Conservation (phyloP, 148 eudicot genomes). For the Linanthus parryae region DNA sequence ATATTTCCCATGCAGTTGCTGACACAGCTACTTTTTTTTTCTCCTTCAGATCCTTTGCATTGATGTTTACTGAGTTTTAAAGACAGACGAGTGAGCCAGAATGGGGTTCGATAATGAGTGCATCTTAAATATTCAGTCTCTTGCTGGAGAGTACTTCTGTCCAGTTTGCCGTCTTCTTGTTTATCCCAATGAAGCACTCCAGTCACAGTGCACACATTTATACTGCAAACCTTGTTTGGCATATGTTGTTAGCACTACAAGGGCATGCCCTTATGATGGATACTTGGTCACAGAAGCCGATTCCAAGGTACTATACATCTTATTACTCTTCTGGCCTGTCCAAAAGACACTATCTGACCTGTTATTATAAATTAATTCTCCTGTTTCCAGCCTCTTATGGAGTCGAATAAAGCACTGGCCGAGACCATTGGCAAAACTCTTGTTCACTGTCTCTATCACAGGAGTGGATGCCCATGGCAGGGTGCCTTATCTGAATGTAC, state of each 20-base stretch:
- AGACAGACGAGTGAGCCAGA: too few relatives aligned
- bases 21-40: too few relatives aligned
- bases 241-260: constrained; percentile 63
- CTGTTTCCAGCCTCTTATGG: constrained; percentile 64
- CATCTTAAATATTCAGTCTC: constrained; percentile 70
- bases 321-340: not conserved
- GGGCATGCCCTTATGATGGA: constrained; percentile 93
- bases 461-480: constrained; percentile 97
- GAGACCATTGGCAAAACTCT: constrained; percentile 73
- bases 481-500: constrained; percentile 70
- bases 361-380: constrained; percentile 9
- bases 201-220: constrained; percentile 82
- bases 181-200: constrained; percentile 87
- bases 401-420: constrained; percentile 62
- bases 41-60: too few relatives aligned
- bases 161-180: constrained; percentile 91
- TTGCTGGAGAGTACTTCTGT: constrained; percentile 88
- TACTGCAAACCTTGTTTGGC: constrained; percentile 89
- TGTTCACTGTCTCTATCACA: constrained; percentile 81
- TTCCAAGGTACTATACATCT: constrained; percentile 49
- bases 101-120: constrained; percentile 99
- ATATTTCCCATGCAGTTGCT: too few relatives aligned
- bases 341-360: constrained; percentile 11
- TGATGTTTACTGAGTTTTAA: too few relatives aligned
- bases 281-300: constrained; percentile 85